These are phyloP conservation scores for Tillandsia fasciculata DNA, from an alignment of 176 grass and related monocot species.

Conservation along the genomic window DNA sequence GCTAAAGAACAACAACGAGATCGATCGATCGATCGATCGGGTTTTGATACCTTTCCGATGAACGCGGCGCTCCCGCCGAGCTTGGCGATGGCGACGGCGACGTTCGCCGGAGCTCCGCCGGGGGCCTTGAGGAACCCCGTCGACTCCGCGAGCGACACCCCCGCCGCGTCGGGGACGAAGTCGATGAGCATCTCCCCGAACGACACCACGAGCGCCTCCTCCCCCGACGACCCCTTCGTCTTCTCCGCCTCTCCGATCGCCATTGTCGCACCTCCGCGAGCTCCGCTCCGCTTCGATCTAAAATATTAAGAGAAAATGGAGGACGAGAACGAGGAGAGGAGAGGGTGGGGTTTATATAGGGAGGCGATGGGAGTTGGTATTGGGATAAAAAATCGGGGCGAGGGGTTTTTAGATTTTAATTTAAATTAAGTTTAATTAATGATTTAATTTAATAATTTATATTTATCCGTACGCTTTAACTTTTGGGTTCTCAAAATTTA, in stretches of 20 bases:
- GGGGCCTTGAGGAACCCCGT: slow-evolving; percentile 77
- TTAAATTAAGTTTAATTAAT: no score
- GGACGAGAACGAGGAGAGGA: neutral
- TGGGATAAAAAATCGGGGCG: neutral
- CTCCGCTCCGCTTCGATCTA: neutral
- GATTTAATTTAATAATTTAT: neutral
- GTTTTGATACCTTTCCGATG: slow-evolving; percentile 61
- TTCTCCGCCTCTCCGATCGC: slow-evolving; percentile 21
- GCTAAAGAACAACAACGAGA: neutral
- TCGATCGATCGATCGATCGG: slow-evolving; percentile 12
- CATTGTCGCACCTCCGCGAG: slow-evolving; percentile 17
- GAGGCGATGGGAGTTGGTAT: neutral
- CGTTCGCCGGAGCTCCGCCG: slow-evolving; percentile 77
- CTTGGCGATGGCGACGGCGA: slow-evolving; percentile 69
- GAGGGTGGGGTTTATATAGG: neutral
- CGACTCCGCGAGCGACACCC: slow-evolving; percentile 72
- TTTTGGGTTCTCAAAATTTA: no score
- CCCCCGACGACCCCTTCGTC: neutral
- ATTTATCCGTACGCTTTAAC: neutral
- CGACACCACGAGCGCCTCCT: slow-evolving; percentile 42
- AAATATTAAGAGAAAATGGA: neutral
- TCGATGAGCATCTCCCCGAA: slow-evolving; percentile 96
- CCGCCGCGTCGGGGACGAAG: slow-evolving; percentile 69
- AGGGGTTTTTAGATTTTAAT: neutral
- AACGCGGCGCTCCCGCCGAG: slow-evolving; percentile 69